Evolutionary conservation across 768 basidiomycete genomes (phyloP).

Genomic region (Cantharellus anzutake): DNA sequence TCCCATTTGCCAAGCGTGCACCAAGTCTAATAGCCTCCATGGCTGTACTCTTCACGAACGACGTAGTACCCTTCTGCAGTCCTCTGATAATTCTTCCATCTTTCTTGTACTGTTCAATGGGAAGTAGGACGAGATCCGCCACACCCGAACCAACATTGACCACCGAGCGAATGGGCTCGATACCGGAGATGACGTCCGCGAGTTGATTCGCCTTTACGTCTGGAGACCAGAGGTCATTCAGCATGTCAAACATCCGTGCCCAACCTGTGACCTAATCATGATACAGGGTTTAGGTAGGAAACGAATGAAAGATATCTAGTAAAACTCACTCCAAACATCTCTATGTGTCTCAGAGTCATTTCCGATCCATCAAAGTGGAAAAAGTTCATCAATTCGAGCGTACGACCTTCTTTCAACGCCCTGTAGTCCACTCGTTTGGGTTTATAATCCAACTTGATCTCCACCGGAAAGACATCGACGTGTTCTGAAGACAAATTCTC

Average conservation of each 20-base stretch:
- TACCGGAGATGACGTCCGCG: conserved; percentile 90
- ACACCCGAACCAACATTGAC: conserved; percentile 97
- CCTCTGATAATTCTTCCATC: conserved; percentile 86
- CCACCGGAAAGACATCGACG: conserved; percentile 87
- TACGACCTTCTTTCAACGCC: conserved; percentile 74
- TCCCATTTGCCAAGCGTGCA: conserved; percentile 85
- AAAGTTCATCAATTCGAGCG: conserved; percentile 98
- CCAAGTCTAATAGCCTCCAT: conserved; percentile 92
- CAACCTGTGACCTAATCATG: conserved; percentile 68
- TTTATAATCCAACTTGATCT: conserved; percentile 94
- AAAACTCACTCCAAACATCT: conserved; percentile 63
- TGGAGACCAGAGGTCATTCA: conserved; percentile 99
- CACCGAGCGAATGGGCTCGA: conserved; percentile 86
- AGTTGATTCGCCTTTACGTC: conserved; percentile 98
- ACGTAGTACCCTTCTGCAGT: conserved; percentile 80
- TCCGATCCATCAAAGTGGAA: conserved; percentile 99
- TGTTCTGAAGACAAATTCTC: conserved; percentile 34
- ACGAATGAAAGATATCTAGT: not conserved
- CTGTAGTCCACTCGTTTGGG: conserved; percentile 90
- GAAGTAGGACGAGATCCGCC: conserved; percentile 86
- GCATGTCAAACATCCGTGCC: conserved; percentile 66
- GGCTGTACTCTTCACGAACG: conserved; percentile 87
- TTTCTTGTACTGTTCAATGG: conserved; percentile 94
- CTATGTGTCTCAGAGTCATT: conserved; percentile 91
- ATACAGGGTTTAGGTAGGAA: not conserved